Evolutionary conservation across 495 filamentous ascomycete genomes (phyloP), one percentile per base, ranked within the genome.

Genomic region (Penicillium daleae): DNA sequence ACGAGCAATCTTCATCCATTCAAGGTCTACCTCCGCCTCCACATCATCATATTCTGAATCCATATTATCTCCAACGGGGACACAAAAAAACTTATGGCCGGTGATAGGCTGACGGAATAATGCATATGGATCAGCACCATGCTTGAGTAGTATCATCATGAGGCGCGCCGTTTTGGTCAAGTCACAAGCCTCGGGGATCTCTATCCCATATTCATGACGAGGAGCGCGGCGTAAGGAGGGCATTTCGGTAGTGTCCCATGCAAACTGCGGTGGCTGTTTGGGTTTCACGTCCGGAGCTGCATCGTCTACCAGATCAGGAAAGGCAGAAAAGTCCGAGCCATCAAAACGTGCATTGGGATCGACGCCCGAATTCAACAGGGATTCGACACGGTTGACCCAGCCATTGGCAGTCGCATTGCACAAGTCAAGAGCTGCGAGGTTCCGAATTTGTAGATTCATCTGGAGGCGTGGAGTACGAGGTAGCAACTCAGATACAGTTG

Each of bases 91-190:
- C 48, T 31, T 2, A 31, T 15, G 29, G 27, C 10, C 0, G 21
- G 7, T 24, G 48, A 51, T 29, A 10, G 48, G 48, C 48, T 29
- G 48, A 12, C 48, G 48, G 13, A 27, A 51, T 10, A 51, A n/a
- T 15, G 24, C 48, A 15, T 51, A 51, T 7, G 48, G 48, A 31
- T 51, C 48, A 31, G 48, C 48, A 17, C 48, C 48, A 51, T 51
- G 48, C 9, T 51, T 5, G 24, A 51, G 48, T 51, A 51, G 10
- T 9, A 17, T n/a, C 29, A 7, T 51, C 22, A 51, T 51, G 4
- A 51, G 22, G 2, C 22, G 24, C 15, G 22, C 24, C 9, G 48
- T 51, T 51, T 15, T 51, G 3, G 22, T 1, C 4, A 31, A 31
- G 21, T 51, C 22, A 29, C 2, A 7, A 7, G 2, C 17, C 15